phyloP scores from a whole-genome alignment of 768 basidiomycete species.

The Tubosaeta sp. region DNA sequence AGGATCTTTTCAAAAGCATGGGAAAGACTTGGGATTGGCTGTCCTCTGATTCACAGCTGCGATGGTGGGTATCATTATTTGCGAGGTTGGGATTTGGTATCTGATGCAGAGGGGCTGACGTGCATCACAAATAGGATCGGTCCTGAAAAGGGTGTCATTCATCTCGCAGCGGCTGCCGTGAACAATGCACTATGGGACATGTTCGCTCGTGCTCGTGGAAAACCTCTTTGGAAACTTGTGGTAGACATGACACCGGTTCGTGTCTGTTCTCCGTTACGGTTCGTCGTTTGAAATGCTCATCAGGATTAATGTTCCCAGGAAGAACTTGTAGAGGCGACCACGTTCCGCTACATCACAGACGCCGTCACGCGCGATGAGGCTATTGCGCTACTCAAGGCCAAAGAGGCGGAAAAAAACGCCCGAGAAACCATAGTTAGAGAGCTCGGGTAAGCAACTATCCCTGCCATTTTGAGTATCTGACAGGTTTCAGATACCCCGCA shows the following conservation, averaged over 20 bases:
- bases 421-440: conserved; percentile 73
- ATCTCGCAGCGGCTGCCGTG: conserved; percentile 83
- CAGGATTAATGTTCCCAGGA: conserved; percentile 44
- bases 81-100: background rate
- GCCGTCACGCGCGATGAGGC: conserved; percentile 91
- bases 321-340: conserved; percentile 68
- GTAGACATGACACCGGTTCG: conserved; percentile 81
- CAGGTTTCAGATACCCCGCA: conserved; percentile 68
- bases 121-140: conserved; percentile 59
- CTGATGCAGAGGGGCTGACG: background rate
- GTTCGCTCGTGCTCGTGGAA: conserved; percentile 72
- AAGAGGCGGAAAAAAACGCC: conserved; percentile 70
- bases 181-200: conserved; percentile 95
- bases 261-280: background rate
- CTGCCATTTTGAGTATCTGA: background rate
- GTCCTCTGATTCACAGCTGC: conserved; percentile 82
- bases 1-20: conserved; percentile 85
- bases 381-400: conserved; percentile 71
- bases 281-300: background rate
- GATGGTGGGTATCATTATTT: conserved; percentile 53
- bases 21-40: conserved; percentile 87
- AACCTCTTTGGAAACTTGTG: conserved; percentile 93
- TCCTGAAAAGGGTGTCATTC: conserved; percentile 94
- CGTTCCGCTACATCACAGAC: conserved; percentile 91
- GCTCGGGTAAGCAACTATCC: conserved; percentile 45